Evolutionary conservation across 2,329 filamentous ascomycete genomes (phyloP), one percentile per base, ranked within the genome.

Genomic region (Thermothelomyces thermophilus): DNA sequence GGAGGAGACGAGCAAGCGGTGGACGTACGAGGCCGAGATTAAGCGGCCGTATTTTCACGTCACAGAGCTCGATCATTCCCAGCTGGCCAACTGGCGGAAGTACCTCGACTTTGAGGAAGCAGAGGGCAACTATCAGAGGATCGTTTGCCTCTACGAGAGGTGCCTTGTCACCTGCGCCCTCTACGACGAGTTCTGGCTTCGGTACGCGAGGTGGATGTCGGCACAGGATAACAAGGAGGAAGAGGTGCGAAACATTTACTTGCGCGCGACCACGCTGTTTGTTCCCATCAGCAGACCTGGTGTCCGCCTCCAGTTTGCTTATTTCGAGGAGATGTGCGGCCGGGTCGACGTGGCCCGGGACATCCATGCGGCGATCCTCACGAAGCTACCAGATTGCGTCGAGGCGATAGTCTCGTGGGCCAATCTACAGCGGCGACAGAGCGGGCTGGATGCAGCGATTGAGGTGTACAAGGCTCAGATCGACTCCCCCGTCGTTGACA

Each of bases 11-110:
- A 89, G 83, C 1, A 95, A 93, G 70, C 83, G 93, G 55, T 97
- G 91, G 90, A 90, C 87, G 0, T 97, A 88, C 60, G 93, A 98
- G 65, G 86, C 88, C 0, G 89, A 94, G 66, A 87, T 97, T 63
- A 97, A 96, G 72, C 83, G 93, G 1, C 90, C 90, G 0, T 98
- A 97, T 66, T 98, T 96, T 71, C 91, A 96, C 64, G 89, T 96
- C 26, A 95, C 89, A 1, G 88, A 95, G 63, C 77, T 98, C 8
- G 90, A 96, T 60, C 83, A 93, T 53, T 71, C 80, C 8, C 89
- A 98, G 64, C 71, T 98, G 16, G 75, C 73, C 33, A 96, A 95
- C 68, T 98, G 93, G 93, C 82, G 87, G 61, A 95, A 95, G 63
- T 98, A 97, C 62, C 79, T 98, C 39, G 91, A 97, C 64, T 97